Conservation (phyloP, 495 filamentous ascomycete genomes). For the Aspergillus panamensis region DNA sequence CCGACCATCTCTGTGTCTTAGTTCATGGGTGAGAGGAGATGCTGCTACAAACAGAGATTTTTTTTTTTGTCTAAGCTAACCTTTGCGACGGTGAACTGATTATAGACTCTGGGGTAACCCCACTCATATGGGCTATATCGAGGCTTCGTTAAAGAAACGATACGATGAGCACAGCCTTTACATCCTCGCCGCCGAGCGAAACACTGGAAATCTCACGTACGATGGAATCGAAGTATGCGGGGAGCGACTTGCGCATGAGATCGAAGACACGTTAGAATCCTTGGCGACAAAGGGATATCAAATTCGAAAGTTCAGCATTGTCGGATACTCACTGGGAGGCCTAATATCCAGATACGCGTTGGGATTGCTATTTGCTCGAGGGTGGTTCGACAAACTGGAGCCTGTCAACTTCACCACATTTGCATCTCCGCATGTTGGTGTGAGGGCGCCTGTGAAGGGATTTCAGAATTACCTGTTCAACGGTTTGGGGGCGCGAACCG, state of each 20-base stretch:
- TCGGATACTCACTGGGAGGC: conserved; percentile 88
- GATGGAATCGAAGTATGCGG: conserved; percentile 91
- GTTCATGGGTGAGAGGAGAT: conserved; percentile 77
- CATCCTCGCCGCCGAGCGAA: conserved; percentile 73
- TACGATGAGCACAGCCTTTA: conserved; percentile 63
- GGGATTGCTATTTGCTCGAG: conserved; percentile 75
- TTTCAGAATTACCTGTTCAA: conserved; percentile 71
- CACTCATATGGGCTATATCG: conserved; percentile 70
- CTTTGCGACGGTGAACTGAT: neutral
- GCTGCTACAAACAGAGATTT: neutral
- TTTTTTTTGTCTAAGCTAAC: neutral
- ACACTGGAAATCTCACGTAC: conserved; percentile 82
- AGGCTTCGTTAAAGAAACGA: conserved; percentile 60
- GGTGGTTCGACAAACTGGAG: conserved; percentile 70
- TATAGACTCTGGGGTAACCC: conserved; percentile 88
- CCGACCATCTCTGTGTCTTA: conserved; percentile 86
- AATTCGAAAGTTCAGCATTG: conserved; percentile 77
- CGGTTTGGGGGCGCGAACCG: conserved; percentile 66
- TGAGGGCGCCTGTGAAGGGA: conserved; percentile 69
- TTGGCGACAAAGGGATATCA: conserved; percentile 60
- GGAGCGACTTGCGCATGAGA: conserved; percentile 82
- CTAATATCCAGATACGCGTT: conserved; percentile 84
- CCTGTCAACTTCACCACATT: conserved; percentile 95
- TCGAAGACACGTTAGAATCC: conserved; percentile 74
- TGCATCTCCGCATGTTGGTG: conserved; percentile 84